These are phyloP conservation scores for Tuber brumale DNA, from an alignment of 495 filamentous ascomycete species.

Conservation along the genomic window DNA sequence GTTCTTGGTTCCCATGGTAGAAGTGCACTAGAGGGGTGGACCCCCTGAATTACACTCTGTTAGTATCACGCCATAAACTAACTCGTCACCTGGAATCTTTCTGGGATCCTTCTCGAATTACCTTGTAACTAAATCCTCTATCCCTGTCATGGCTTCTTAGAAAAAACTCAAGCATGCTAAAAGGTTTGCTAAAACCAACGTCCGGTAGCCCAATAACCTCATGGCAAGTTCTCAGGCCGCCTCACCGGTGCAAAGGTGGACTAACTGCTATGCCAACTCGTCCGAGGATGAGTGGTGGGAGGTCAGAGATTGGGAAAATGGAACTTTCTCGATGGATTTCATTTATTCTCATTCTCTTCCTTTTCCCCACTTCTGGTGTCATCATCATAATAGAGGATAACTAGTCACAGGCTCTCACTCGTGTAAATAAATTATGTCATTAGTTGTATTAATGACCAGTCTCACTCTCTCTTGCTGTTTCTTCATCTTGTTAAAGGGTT, in stretches of 20 bases:
- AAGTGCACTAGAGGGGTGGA: constrained; percentile 86
- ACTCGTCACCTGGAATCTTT: constrained; percentile 56
- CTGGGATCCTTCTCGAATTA: constrained; percentile 96
- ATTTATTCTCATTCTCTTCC: background rate
- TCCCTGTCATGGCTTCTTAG: constrained; percentile 88
- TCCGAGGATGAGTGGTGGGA: background rate
- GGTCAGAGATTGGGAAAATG: background rate
- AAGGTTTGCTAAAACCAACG: constrained; percentile 50
- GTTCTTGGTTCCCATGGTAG: constrained; percentile 84
- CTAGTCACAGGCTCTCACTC: background rate
- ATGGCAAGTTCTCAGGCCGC: background rate
- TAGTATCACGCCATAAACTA: background rate
- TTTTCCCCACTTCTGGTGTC: background rate
- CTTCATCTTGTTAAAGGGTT: background rate
- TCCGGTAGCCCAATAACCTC: constrained; percentile 50
- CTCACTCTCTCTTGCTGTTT: background rate
- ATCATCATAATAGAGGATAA: background rate
- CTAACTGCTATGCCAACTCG: constrained; percentile 27
- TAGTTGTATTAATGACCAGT: background rate
- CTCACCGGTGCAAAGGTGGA: constrained; percentile 44
- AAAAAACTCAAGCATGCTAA: constrained; percentile 69
- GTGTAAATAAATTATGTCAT: background rate
- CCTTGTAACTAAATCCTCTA: constrained; percentile 86
- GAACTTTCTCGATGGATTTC: background rate
- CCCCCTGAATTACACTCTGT: constrained; percentile 19